Base-by-base conservation (phyloP, 1,139 yeast genomes). In the Sugiyamaella paludigena region DNA sequence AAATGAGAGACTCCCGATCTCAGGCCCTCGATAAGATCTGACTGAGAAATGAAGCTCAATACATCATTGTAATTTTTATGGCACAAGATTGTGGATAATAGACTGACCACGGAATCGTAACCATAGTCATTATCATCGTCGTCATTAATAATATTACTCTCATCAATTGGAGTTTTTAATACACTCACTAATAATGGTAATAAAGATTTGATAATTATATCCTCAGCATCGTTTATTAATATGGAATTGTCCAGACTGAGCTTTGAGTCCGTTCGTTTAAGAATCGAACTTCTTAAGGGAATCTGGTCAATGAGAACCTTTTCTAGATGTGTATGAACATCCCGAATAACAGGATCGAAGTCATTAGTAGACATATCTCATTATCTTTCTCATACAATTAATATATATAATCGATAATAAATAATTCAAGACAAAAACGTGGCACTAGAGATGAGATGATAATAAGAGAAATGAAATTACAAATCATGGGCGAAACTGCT, bases 21-120 rank as follows among this genome's bases (percentile, higher is more conserved):
- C 27, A 61, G 48, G 5, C 59, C 64, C 6, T 53, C 54, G 7
- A 53, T 40, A 13, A 62, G 40, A 12, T 54, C 59, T 1, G 53
- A 55, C 19, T 51, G 45, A 4, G 61, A 44, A 13, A 61, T 54
- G 33, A 48, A 48, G 8, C 43, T 32, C 1, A 53, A 30, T 4
- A 59, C 58, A n/a, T 60, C 54, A 7, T 54, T 52, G 41, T 58
- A 56, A 19, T 57, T 31, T 38, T 53, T 52, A n/a, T 53, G 52
- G 6, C 50, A 36, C 12, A 62, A 46, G 2, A 59, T 45, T 6
- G 58, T 58, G 8, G 49, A 52, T 15, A 61, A 42, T n/a, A 61
- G 47, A 10, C 49, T 49, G n/a, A 57, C 50, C 3, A 57, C 47
- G 9, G 55, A 28, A 28, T 52, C 57, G 13, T 52, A 48, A 19